Conservation (phyloP, 1,284 basidiomycete genomes). For the Ganoderma lingzhi region DNA sequence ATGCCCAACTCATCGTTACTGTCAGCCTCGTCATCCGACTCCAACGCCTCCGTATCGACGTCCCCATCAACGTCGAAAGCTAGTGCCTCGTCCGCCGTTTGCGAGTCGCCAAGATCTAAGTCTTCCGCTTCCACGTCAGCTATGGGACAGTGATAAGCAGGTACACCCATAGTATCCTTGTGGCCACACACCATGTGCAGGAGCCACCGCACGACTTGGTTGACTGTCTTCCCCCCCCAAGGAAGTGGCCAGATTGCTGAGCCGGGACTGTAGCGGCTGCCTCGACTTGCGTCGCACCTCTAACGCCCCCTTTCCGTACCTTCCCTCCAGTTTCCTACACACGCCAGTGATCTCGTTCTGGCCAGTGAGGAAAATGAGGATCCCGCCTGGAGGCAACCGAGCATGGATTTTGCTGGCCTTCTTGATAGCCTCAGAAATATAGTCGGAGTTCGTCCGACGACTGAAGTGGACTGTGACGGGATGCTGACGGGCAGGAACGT, state of each 20-base stretch:
- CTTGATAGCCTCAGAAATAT: slow-evolving; percentile 90
- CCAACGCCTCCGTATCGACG: slow-evolving; percentile 56
- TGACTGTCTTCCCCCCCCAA: slow-evolving; percentile 29
- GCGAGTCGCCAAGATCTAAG: slow-evolving; percentile 70
- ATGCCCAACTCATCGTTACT: slow-evolving; percentile 63
- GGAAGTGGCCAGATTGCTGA: slow-evolving; percentile 16
- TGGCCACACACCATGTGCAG: slow-evolving; percentile 53
- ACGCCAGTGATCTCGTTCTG: slow-evolving; percentile 78
- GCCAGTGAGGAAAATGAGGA: slow-evolving; percentile 82
- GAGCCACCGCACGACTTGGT: slow-evolving; percentile 44
- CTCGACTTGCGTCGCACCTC: slow-evolving; percentile 56
- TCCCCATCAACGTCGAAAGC: slow-evolving; percentile 67
- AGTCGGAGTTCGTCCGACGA: slow-evolving; percentile 86
- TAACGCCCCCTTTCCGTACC: slow-evolving; percentile 76
- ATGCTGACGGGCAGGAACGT: slow-evolving; percentile 91
- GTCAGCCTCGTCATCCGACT: slow-evolving; percentile 54
- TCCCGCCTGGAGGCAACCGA: slow-evolving; percentile 73
- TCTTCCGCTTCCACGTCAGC: slow-evolving; percentile 83
- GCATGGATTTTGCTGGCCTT: slow-evolving; percentile 88
- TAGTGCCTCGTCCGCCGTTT: slow-evolving; percentile 48
- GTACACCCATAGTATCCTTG: not conserved
- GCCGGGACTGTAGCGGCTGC: slow-evolving; percentile 37
- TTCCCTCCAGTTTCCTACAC: slow-evolving; percentile 78
- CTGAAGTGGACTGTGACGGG: slow-evolving; percentile 97
- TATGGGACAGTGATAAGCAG: slow-evolving; percentile 31